Evolutionary conservation across 768 basidiomycete genomes (phyloP).

Genomic region (Rickenella mellea): DNA sequence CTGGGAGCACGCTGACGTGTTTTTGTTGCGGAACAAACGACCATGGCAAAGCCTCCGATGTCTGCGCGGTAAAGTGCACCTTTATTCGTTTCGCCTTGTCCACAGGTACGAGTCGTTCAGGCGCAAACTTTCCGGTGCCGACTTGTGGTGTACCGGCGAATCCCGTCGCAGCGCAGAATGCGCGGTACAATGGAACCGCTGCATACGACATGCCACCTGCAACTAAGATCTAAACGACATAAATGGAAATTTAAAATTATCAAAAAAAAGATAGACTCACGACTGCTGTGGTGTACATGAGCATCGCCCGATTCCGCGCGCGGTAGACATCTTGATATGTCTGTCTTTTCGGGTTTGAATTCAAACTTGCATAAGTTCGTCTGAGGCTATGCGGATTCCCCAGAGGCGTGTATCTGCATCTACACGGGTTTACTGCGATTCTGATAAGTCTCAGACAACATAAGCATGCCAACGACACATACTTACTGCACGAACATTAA

Average conservation of each 20-base stretch:
- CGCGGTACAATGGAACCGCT: conserved; percentile 92
- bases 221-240: conserved; percentile 50
- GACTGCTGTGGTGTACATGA: conserved; percentile 80
- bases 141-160: conserved; percentile 93
- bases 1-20: conserved; percentile 82
- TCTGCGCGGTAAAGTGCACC: conserved; percentile 93
- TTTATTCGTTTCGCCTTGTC: conserved; percentile 68
- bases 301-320: conserved; percentile 57
- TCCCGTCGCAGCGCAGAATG: conserved; percentile 96
- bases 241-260: not conserved
- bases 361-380: too few relatives aligned
- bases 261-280: conserved; percentile 32
- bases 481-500: too few relatives aligned
- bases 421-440: too few relatives aligned
- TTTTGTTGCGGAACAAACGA: conserved; percentile 86
- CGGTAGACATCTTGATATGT: conserved; percentile 35
- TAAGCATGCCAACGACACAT: too few relatives aligned
- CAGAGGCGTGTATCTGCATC: too few relatives aligned
- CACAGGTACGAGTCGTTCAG: conserved; percentile 76
- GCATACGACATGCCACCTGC: conserved; percentile 89
- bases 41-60: conserved; percentile 87
- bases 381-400: too few relatives aligned
- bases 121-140: conserved; percentile 72
- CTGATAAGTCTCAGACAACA: too few relatives aligned
- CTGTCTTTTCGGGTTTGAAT: too few relatives aligned